phyloP scores from a whole-genome alignment of 768 basidiomycete species.

The Tulasnella sp. region DNA sequence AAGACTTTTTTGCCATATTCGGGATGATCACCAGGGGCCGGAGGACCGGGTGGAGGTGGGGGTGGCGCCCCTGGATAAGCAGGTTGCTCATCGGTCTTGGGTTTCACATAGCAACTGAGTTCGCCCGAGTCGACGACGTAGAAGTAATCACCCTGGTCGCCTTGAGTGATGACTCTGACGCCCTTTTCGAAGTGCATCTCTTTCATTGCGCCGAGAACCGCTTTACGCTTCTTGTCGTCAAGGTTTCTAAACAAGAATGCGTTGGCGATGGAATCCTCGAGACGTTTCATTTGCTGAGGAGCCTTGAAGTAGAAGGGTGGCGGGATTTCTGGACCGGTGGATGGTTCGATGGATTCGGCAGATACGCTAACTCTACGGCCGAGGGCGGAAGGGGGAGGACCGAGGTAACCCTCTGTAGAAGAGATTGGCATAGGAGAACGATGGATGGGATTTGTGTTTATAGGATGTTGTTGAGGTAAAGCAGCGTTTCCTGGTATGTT shows the following conservation, averaged over 20 bases:
- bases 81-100: slow-evolving; percentile 16
- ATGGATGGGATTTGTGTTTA: slow-evolving; percentile 50
- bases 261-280: slow-evolving; percentile 71
- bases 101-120: slow-evolving; percentile 56
- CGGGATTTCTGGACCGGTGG: slow-evolving; percentile 48
- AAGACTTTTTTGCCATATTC: slow-evolving; percentile 71
- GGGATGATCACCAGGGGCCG: slow-evolving; percentile 52
- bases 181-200: slow-evolving; percentile 58
- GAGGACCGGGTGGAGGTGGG: slow-evolving; percentile 40
- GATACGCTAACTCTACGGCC: slow-evolving; percentile 89
- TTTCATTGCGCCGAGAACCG: slow-evolving; percentile 91
- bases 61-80: slow-evolving; percentile 27
- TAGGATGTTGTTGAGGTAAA: too few relatives aligned
- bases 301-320: slow-evolving; percentile 70
- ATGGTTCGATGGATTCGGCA: slow-evolving; percentile 87
- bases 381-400: slow-evolving; percentile 44
- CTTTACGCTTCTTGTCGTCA: slow-evolving; percentile 88
- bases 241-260: slow-evolving; percentile 95
- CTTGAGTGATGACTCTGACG: slow-evolving; percentile 91
- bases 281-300: slow-evolving; percentile 70
- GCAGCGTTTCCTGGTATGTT: slow-evolving; percentile 70
- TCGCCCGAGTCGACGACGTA: slow-evolving; percentile 90
- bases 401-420: slow-evolving; percentile 17
- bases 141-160: slow-evolving; percentile 93
- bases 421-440: slow-evolving; percentile 25